Percentiles rank a stretch among this genome's conserved stretches.
phyloP scores from a whole-genome alignment of 169 alveolate genomes.

The Eimeria tenella region DNA sequence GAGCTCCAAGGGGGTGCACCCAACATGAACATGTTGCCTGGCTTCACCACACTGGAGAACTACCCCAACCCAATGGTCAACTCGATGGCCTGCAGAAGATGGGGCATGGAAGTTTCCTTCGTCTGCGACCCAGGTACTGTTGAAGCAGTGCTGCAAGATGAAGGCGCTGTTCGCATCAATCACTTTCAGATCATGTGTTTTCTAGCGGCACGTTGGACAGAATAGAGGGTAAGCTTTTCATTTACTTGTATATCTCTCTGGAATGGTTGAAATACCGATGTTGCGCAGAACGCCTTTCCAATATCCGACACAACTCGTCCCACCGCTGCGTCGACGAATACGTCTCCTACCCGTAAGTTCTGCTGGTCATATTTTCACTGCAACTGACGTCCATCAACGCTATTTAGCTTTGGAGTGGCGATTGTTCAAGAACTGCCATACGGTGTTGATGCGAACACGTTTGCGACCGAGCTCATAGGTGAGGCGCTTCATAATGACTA shows the following conservation, averaged over 20 bases:
- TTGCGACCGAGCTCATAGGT: conserved; percentile 78
- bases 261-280: neutral
- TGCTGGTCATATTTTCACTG: neutral
- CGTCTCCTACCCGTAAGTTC: conserved; percentile 71
- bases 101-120: conserved; percentile 76
- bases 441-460: conserved; percentile 76
- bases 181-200: conserved; percentile 55
- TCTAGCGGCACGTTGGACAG: conserved; percentile 64
- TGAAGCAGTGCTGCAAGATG: neutral
- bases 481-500: neutral
- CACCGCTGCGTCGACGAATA: conserved; percentile 74
- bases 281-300: conserved; percentile 63
- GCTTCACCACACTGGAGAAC: conserved; percentile 73
- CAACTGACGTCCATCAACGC: neutral
- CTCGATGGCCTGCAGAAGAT: conserved; percentile 77
- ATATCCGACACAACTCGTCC: conserved; percentile 56
- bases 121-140: conserved; percentile 80
- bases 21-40: neutral
- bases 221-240: conserved; percentile 66
- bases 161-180: neutral
- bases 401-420: conserved; percentile 69
- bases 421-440: conserved; percentile 68
- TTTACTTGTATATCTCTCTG: too few relatives aligned
- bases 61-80: conserved; percentile 80
- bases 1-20: conserved; percentile 56